phyloP scores from a whole-genome alignment of 441 rosid species.

The Viola pubescens region DNA sequence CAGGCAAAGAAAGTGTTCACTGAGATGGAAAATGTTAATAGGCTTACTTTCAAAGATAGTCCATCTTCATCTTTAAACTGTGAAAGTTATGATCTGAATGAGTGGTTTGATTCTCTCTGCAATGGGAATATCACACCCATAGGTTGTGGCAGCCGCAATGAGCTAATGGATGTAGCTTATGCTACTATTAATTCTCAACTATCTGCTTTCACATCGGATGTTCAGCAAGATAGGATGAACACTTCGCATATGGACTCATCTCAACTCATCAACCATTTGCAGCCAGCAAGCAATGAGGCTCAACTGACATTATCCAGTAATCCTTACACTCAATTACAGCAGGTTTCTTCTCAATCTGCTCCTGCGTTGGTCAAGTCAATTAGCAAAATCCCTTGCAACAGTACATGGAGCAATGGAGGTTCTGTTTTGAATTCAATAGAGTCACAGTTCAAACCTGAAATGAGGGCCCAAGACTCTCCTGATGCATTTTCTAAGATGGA shows the following conservation, averaged over 20 bases:
- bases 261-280: constrained; percentile 16
- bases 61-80: constrained; percentile 28
- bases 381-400: constrained; percentile 30
- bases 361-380: constrained; percentile 19
- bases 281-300: constrained; percentile 18
- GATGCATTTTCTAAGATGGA: constrained; percentile 8
- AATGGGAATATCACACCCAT: constrained; percentile 28
- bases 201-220: constrained; percentile 22
- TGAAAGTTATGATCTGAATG: constrained; percentile 38
- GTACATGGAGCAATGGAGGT: constrained; percentile 38
- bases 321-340: constrained; percentile 17
- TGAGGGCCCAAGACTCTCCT: constrained; percentile 17
- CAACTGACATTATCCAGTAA: constrained; percentile 11
- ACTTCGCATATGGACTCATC: constrained; percentile 22
- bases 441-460: constrained; percentile 23
- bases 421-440: constrained; percentile 44
- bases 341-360: constrained; percentile 11
- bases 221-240: constrained; percentile 24
- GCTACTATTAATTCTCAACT: constrained; percentile 24
- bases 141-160: constrained; percentile 32
- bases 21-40: constrained; percentile 23
- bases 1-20: constrained; percentile 40
- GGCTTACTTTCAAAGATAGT: constrained; percentile 20
- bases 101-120: constrained; percentile 50
- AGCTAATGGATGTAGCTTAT: constrained; percentile 34